phyloP scores from a whole-genome alignment of 2,329 filamentous ascomycete species.

The Curvularia verruculosa region DNA sequence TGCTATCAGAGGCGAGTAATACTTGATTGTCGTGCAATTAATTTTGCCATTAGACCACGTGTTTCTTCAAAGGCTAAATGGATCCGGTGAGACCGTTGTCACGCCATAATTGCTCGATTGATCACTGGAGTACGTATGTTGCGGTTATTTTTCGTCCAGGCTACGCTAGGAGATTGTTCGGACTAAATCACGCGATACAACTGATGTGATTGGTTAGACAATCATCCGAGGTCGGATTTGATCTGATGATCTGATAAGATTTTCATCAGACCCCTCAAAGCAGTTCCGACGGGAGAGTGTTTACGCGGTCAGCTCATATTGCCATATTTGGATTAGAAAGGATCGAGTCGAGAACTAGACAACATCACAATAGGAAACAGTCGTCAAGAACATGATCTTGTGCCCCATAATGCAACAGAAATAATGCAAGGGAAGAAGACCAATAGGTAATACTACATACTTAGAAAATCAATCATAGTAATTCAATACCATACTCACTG shows the following conservation, averaged over 20 bases:
- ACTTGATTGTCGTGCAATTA: background rate
- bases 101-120: background rate
- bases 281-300: background rate
- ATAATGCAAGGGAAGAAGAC: background rate
- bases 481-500: background rate
- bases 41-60: background rate
- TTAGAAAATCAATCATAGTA: too few species aligned
- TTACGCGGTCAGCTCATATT: background rate
- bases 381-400: background rate
- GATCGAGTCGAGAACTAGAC: background rate
- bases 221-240: slow-evolving; percentile 19
- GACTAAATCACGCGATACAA: background rate
- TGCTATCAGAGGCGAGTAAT: background rate
- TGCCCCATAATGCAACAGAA: background rate
- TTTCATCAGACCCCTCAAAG: background rate
- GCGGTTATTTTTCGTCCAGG: background rate
- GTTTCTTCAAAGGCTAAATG: background rate
- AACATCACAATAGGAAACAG: too few species aligned
- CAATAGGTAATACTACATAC: too few species aligned
- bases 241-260: slow-evolving; percentile 28
- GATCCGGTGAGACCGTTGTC: background rate
- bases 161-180: slow-evolving; percentile 10
- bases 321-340: background rate
- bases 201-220: slow-evolving; percentile 5
- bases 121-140: background rate